Evolutionary conservation across 176 grass and related monocot genomes (phyloP), one percentile per base, ranked within the genome.

Genomic region (Dactylis glomerata): DNA sequence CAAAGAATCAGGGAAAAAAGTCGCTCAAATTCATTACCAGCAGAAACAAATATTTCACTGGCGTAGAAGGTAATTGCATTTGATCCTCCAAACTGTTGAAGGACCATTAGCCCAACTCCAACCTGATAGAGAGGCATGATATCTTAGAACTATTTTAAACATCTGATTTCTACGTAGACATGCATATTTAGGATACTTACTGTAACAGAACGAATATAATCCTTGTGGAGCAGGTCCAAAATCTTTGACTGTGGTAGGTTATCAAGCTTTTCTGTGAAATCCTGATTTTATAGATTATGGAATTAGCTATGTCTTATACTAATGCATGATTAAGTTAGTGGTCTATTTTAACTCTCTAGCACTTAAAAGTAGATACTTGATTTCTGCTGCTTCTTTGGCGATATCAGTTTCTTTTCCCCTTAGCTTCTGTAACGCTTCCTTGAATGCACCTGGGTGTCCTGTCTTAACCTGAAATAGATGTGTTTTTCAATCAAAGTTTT

Each of bases 21-120:
- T 47, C 6, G 56, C 67, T 47, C 69, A 16, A 22, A 42, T 38
- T 40, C 22, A 81, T 87, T 88, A 97, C 94, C 94, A 5, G 94
- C 94, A 14, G 94, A 94, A 46, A 94, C 87, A 86, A 97, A 97
- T 88, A 97, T 97, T 73, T 97, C 89, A 80, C 87, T 97, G 19
- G 89, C 94, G 45, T 97, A 97, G 52, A 97, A 97, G 66, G 57
- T 75, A 73, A 94, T 88, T 22, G 89, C 94, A 92, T 97, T 97
- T 19, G 92, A 85, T 92, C 94, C 94, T 63, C 92, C 89, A 82
- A 97, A 92, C 63, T 94, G 94, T 79, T 94, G 92, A 86, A 97
- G 85, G 19, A 84, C 86, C 94, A 97, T 97, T 61, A 97, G 82
- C 27, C 94, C 94, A 56, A 94, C 87, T 80, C 87, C n/a, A n/a